Evolutionary conservation across 257 asterid genomes (phyloP).

Genomic region (Lavandula angustifolia): DNA sequence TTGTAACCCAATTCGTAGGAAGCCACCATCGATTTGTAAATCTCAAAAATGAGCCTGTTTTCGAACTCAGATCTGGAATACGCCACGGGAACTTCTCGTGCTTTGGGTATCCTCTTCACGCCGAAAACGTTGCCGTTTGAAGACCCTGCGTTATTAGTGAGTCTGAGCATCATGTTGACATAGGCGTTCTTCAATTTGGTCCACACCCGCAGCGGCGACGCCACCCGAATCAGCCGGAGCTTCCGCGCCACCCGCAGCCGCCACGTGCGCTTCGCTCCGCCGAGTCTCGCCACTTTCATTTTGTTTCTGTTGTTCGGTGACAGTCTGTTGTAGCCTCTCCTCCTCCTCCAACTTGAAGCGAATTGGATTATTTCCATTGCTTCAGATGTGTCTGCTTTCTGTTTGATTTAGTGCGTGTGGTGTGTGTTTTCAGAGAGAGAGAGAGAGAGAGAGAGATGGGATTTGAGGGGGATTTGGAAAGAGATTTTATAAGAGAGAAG

Average conservation of each 20-base stretch:
- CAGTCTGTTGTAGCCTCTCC: conserved; percentile 49
- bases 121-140: conserved; percentile 36
- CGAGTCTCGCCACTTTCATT: conserved; percentile 38
- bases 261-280: conserved; percentile 47
- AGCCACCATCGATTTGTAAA: conserved; percentile 50
- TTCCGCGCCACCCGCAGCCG: conserved; percentile 45
- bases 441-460: conserved; percentile 17
- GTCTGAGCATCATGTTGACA: conserved; percentile 49
- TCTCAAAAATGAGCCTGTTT: conserved; percentile 56
- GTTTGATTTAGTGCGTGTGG: too few relatives aligned
- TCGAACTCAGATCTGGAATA: conserved; percentile 48
- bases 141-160: conserved; percentile 34
- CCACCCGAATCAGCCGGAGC: conserved; percentile 40
- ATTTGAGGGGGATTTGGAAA: background rate
- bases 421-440: background rate
- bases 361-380: conserved; percentile 37
- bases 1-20: conserved; percentile 50
- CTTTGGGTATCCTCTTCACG: conserved; percentile 41
- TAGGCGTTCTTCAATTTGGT: conserved; percentile 45
- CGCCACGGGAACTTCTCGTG: conserved; percentile 27
- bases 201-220: conserved; percentile 51
- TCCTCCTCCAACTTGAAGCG: conserved; percentile 36
- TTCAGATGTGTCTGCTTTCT: too few relatives aligned
- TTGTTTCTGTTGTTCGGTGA: conserved; percentile 33
- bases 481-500: conserved; percentile 23